A percentile compares a stretch with the other conserved stretches of the same genome.
Conservation (phyloP, 805 yeast species). For the Diddensiella caesifluorescens region DNA sequence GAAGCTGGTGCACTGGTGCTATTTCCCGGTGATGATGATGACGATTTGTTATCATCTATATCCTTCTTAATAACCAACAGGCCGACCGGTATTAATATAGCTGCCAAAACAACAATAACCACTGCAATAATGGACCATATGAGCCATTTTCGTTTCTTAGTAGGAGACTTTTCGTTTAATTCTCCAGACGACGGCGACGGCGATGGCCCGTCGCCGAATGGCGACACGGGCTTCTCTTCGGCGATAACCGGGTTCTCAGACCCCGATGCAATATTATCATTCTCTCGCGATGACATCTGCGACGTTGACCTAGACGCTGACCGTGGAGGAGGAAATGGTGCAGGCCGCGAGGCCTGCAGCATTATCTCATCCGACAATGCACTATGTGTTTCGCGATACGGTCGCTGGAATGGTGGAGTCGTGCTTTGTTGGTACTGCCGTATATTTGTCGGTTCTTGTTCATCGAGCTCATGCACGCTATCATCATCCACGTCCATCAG, state of each 20-base stretch:
- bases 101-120: constrained; percentile 22
- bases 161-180: not conserved
- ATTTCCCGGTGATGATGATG: constrained; percentile 5
- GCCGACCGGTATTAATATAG: constrained; percentile 30
- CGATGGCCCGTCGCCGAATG: constrained; percentile 1
- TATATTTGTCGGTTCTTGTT: too few species aligned
- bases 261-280: not conserved
- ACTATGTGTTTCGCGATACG: not conserved
- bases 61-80: constrained; percentile 23
- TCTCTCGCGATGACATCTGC: not conserved
- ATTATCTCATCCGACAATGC: not conserved
- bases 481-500: constrained; percentile 2
- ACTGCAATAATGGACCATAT: constrained; percentile 8
- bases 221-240: constrained; percentile 1
- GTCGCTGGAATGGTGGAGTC: constrained; percentile 3
- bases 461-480: not conserved
- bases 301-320: constrained; percentile 1
- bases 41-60: not conserved
- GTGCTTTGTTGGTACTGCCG: not conserved
- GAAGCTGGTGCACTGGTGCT: constrained; percentile 6
- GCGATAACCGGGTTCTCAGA: too few species aligned
- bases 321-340: not conserved
- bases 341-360: not conserved
- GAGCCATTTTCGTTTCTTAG: constrained; percentile 1
- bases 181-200: not conserved